A percentile compares a stretch with the other conserved stretches of the same genome.
phyloP scores from a whole-genome alignment of 2,329 filamentous ascomycete genomes.

The Cladophialophora psammophila region DNA sequence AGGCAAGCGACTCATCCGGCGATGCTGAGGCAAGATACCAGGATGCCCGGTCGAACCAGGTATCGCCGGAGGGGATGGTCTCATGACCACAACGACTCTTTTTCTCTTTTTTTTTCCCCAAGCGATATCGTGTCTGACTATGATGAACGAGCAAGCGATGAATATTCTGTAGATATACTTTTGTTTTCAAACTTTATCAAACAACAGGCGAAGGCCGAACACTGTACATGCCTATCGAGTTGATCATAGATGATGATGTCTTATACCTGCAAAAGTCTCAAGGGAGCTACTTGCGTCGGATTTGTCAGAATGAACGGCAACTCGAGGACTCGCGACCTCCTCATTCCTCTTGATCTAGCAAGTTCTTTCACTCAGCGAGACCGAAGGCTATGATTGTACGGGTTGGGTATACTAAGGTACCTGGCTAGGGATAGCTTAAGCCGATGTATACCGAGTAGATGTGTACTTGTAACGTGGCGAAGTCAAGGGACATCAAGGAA shows the following conservation, averaged over 20 bases:
- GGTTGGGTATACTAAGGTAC: too few species aligned
- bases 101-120: background rate
- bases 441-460: too few species aligned
- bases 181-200: background rate
- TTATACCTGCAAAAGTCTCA: background rate
- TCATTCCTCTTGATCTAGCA: background rate
- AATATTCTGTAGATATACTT: conserved; percentile 1
- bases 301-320: background rate
- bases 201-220: background rate
- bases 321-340: background rate
- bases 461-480: too few species aligned
- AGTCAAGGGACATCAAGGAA: background rate
- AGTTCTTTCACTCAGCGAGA: too few species aligned
- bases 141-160: conserved; percentile 16
- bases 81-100: conserved; percentile 19
- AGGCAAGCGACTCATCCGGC: conserved; percentile 10
- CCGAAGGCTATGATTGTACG: too few species aligned
- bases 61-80: background rate
- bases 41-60: conserved; percentile 21
- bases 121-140: background rate
- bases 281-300: background rate
- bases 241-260: too few species aligned
- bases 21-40: conserved; percentile 22
- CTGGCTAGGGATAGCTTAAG: background rate
- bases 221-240: background rate